Percentiles rank a stretch among this genome's conserved stretches.
phyloP scores from a whole-genome alignment of 805 yeast species.

The Barnettozyma pratensis region DNA sequence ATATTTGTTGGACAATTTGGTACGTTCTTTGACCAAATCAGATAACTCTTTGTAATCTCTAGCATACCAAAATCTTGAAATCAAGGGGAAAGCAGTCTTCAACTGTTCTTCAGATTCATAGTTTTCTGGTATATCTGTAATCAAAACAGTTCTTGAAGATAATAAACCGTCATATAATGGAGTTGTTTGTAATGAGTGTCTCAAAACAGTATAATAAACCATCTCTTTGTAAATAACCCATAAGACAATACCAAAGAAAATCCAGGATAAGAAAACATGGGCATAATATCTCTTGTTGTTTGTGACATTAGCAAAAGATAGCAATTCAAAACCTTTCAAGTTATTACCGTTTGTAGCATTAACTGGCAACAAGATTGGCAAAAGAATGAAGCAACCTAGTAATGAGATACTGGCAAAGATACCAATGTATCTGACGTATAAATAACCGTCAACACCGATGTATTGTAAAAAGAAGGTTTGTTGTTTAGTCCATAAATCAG shows the following conservation, averaged over 20 bases:
- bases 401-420: slow-evolving; percentile 49
- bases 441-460: slow-evolving; percentile 71
- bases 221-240: slow-evolving; percentile 70
- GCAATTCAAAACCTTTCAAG: slow-evolving; percentile 54
- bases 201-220: slow-evolving; percentile 61
- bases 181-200: slow-evolving; percentile 70
- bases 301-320: slow-evolving; percentile 58
- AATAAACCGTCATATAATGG: slow-evolving; percentile 67
- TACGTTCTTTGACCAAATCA: slow-evolving; percentile 56
- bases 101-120: slow-evolving; percentile 45
- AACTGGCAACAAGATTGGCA: slow-evolving; percentile 71
- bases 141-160: slow-evolving; percentile 65
- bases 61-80: slow-evolving; percentile 56
- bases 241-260: slow-evolving; percentile 59
- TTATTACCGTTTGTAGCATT: slow-evolving; percentile 65
- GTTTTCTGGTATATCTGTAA: slow-evolving; percentile 54
- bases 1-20: slow-evolving; percentile 52
- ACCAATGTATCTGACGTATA: slow-evolving; percentile 60
- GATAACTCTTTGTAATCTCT: slow-evolving; percentile 54
- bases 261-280: slow-evolving; percentile 73
- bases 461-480: slow-evolving; percentile 62
- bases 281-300: slow-evolving; percentile 66
- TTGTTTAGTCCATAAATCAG: slow-evolving; percentile 45
- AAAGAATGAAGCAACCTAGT: slow-evolving; percentile 47
- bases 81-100: slow-evolving; percentile 57